Conservation (phyloP, 129 eudicot genomes). For the Glebionis coronaria region DNA sequence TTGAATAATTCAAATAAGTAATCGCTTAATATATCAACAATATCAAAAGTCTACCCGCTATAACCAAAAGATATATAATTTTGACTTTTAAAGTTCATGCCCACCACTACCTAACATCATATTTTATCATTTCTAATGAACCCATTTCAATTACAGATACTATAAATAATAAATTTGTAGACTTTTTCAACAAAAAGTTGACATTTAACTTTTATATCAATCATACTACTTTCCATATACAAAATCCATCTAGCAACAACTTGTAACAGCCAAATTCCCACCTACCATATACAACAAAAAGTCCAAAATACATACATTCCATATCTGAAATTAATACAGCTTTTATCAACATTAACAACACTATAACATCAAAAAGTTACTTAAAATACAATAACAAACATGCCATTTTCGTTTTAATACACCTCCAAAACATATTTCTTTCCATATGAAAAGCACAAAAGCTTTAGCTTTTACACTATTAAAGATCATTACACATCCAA, state of each 20-base stretch:
- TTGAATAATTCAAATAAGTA: slow-evolving; percentile 9
- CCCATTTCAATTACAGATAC: background rate
- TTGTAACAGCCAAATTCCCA: background rate
- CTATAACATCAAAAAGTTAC: too few relatives aligned
- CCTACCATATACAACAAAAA: background rate
- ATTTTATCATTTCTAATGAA: background rate
- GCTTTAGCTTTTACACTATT: too few relatives aligned
- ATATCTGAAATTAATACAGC: too few relatives aligned
- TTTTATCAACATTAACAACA: too few relatives aligned
- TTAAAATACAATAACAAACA: too few relatives aligned
- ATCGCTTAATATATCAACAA: background rate
- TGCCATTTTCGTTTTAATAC: too few relatives aligned
- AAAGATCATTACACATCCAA: too few relatives aligned
- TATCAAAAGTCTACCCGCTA: slow-evolving; percentile 7
- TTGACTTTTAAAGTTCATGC: slow-evolving; percentile 17
- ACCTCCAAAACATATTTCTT: too few relatives aligned
- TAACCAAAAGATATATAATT: background rate
- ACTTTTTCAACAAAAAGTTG: slow-evolving; percentile 23
- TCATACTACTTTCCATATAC: slow-evolving; percentile 16
- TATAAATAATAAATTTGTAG: slow-evolving; percentile 19
- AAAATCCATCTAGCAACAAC: slow-evolving; percentile 4
- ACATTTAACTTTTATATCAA: slow-evolving; percentile 22
- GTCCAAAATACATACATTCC: too few relatives aligned
- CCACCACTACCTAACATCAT: slow-evolving; percentile 10
- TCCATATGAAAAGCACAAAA: too few relatives aligned